Evolutionary conservation across 1,139 yeast species (phyloP), one percentile per base, ranked within the genome.

Genomic region (Scheffersomyces lignicola): DNA sequence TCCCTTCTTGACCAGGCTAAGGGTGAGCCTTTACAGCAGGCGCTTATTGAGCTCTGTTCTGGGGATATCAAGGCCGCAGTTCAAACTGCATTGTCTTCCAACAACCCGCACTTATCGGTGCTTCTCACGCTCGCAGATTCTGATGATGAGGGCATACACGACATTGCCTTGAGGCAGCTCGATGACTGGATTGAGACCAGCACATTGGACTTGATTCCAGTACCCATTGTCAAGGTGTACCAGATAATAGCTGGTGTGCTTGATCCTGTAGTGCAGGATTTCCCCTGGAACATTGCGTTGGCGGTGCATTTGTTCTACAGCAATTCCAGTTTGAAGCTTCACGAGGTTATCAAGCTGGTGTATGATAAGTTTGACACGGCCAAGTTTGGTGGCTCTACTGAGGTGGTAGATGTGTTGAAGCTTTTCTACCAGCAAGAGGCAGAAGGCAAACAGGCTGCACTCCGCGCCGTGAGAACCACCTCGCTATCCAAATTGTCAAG

Each of bases 121-220:
- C 51, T 87, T 18, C 58, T 90, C n/a, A 73, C 96, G 0, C 60
- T 85, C 33, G 59, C 84, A 10, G 95, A 86, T 28, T 76, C 92
- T 0, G 80, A 83, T 44, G 85, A 81, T 46, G 68, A 69, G 1
- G 65, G 70, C 1, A 80, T 84, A 1, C 67, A 73, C 37, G 50
- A 52, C 1, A 63, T 78, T 36, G 90, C 96, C 0, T 46, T 53
- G 5, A 58, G 62, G 24, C 96, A 89, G 55, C 58, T 90, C 15
- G 60, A 64, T 3, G 77, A 73, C 33, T 90, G 97, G 97, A 52
- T 55, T 10, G 59, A 58, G 2, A 60, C 61, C n/a, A 58, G 69
- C 4, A 46, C 68, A 0, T 30, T 66, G 2, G 53, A 58, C 5
- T 57, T 60, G 7, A 73, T 85, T 32, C 89, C 94, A 1, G 38